These are phyloP conservation scores for Goffeauzyma gilvescens DNA, from an alignment of 768 basidiomycete species.

Conservation along the genomic window DNA sequence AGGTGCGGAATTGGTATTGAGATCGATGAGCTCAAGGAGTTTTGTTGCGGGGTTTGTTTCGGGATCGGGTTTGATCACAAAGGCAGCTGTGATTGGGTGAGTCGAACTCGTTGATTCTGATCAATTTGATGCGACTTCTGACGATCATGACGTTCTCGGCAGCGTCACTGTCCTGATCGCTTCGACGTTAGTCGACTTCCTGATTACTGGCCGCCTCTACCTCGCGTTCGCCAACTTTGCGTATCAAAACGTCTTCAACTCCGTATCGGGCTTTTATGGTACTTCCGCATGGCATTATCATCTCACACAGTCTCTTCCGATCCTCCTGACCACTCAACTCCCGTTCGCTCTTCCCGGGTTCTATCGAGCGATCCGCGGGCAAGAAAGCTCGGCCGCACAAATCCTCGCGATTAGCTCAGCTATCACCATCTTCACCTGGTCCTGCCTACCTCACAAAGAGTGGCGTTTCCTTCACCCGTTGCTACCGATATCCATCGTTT, in stretches of 20 bases:
- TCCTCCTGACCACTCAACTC: conserved; percentile 52
- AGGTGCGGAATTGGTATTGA: conserved; percentile 39
- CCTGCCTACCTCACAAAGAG: conserved; percentile 79
- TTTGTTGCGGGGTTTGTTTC: too few relatives aligned
- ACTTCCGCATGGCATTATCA: conserved; percentile 75
- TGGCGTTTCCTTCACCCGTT: conserved; percentile 92
- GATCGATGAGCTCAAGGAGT: background rate
- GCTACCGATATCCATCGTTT: conserved; percentile 60
- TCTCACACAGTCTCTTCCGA: conserved; percentile 61
- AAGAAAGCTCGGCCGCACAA: background rate
- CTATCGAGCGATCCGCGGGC: conserved; percentile 13
- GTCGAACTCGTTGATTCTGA: too few relatives aligned
- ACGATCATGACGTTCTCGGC: too few relatives aligned
- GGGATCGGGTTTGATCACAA: too few relatives aligned
- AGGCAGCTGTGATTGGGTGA: conserved; percentile 6
- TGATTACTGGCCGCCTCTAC: conserved; percentile 37
- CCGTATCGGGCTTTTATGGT: conserved; percentile 82
- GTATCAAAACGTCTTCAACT: conserved; percentile 53
- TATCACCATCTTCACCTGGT: conserved; percentile 55
- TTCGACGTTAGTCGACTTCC: conserved; percentile 41
- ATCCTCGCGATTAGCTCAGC: conserved; percentile 38
- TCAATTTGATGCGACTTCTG: too few relatives aligned
- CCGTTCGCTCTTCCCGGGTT: conserved; percentile 41
- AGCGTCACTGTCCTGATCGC: conserved; percentile 15
- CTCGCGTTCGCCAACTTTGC: conserved; percentile 71